A percentile compares a stretch with the other conserved stretches of the same genome.
Conservation (phyloP, 495 filamentous ascomycete genomes). For the Cetradonia linearis region DNA sequence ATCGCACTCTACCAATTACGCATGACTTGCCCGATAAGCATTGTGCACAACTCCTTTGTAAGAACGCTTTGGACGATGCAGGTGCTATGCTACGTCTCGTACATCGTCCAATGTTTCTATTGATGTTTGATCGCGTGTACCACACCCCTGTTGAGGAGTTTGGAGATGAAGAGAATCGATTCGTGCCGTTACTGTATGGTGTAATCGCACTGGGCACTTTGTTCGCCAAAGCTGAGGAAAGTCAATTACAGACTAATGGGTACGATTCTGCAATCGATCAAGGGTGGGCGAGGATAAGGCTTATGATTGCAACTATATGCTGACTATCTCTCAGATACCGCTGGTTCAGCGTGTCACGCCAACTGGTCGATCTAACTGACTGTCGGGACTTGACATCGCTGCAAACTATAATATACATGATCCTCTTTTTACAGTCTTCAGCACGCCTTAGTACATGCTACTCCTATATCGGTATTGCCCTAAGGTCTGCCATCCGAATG, state of each 20-base stretch:
- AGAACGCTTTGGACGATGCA: conserved; percentile 72
- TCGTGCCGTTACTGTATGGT: conserved; percentile 73
- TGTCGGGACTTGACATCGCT: conserved; percentile 78
- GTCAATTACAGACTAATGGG: conserved; percentile 41
- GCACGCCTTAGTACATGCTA: conserved; percentile 90
- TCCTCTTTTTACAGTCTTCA: conserved; percentile 83
- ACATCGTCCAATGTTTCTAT: conserved; percentile 79
- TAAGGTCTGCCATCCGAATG: conserved; percentile 75
- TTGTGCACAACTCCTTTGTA: conserved; percentile 57
- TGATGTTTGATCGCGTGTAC: conserved; percentile 69
- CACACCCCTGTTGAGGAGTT: conserved; percentile 57
- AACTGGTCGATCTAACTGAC: conserved; percentile 81
- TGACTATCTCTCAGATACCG: conserved; percentile 49
- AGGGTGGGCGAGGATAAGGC: conserved; percentile 47
- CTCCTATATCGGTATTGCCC: conserved; percentile 80
- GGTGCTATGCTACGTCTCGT: conserved; percentile 75
- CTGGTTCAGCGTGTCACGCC: conserved; percentile 72
- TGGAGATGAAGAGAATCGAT: conserved; percentile 64
- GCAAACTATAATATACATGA: conserved; percentile 84
- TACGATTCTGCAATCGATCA: conserved; percentile 69
- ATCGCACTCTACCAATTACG: conserved; percentile 41
- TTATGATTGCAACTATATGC: conserved; percentile 12
- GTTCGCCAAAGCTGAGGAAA: conserved; percentile 48
- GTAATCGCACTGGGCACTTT: conserved; percentile 80
- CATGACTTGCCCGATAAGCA: conserved; percentile 62